A percentile compares a stretch with the other conserved stretches of the same genome.
phyloP scores from a whole-genome alignment of 148 eudicot genomes.

The Amaranthus cruentus region DNA sequence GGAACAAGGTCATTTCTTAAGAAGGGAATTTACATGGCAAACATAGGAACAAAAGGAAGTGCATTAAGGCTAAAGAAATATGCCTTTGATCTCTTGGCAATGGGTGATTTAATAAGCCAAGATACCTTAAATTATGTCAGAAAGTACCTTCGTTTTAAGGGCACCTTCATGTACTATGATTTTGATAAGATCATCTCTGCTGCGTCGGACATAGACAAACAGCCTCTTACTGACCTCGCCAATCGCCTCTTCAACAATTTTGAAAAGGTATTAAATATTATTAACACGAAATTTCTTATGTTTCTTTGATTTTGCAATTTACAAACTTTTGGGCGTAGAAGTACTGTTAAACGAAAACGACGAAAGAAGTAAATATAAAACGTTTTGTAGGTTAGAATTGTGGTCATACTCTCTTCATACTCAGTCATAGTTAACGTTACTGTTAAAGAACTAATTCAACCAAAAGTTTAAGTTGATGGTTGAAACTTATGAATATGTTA shows the following conservation, averaged over 20 bases:
- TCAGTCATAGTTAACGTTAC: no score
- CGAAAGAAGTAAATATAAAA: no score
- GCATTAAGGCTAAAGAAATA: conserved; percentile 48
- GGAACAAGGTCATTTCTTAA: conserved; percentile 77
- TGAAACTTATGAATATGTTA: no score
- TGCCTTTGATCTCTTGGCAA: conserved; percentile 80
- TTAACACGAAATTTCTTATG: no score
- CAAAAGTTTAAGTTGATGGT: no score
- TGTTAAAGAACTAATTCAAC: no score
- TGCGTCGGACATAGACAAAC: conserved; percentile 51
- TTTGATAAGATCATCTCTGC: conserved; percentile 77
- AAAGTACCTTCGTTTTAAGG: conserved; percentile 57
- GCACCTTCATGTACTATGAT: conserved; percentile 77
- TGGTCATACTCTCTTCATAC: no score
- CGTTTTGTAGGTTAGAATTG: no score
- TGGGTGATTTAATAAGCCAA: conserved; percentile 65
- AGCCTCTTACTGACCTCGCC: conserved; percentile 63
- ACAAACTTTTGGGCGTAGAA: neutral
- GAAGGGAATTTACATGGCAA: conserved; percentile 57
- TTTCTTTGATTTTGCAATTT: no score
- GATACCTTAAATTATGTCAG: conserved; percentile 69
- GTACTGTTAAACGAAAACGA: no score
- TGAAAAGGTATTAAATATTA: conserved; percentile 48
- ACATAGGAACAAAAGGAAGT: conserved; percentile 58
- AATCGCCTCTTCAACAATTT: conserved; percentile 66